phyloP scores from a whole-genome alignment of 768 basidiomycete genomes.

The Tubosaeta brunneosetosa region DNA sequence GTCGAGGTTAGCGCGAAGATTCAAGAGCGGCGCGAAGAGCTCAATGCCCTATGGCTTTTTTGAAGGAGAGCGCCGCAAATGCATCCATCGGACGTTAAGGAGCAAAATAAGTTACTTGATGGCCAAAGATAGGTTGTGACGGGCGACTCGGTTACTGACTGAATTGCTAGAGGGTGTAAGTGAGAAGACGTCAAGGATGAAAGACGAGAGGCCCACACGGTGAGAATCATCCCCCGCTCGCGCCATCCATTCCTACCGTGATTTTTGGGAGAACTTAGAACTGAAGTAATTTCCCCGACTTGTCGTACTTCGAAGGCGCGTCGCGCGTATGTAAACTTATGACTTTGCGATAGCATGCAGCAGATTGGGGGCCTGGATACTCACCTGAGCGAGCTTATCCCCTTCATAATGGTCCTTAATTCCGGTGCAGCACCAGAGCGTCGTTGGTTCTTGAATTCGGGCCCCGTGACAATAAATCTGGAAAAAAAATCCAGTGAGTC shows the following conservation, averaged over 20 bases:
- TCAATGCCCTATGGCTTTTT: constrained; percentile 92
- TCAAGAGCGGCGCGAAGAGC: constrained; percentile 94
- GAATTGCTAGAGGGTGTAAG: constrained; percentile 62
- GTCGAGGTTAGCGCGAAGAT: constrained; percentile 89
- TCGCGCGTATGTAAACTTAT: too few species aligned
- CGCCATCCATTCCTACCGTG: constrained; percentile 94
- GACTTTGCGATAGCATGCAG: too few species aligned
- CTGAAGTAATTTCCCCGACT: constrained; percentile 93
- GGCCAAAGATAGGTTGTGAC: constrained; percentile 25
- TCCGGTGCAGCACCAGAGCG: too few species aligned
- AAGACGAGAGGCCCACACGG: constrained; percentile 63
- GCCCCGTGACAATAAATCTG: too few species aligned
- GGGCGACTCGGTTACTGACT: constrained; percentile 92
- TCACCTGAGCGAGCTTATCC: too few species aligned
- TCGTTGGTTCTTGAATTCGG: too few species aligned
- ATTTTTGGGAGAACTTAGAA: constrained; percentile 97
- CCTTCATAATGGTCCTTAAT: too few species aligned
- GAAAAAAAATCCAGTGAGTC: too few species aligned
- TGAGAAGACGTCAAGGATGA: constrained; percentile 4
- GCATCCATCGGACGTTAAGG: constrained; percentile 99
- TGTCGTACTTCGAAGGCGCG: constrained; percentile 92
- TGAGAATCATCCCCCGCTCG: constrained; percentile 99
- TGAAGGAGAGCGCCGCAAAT: constrained; percentile 98
- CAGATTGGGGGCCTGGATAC: too few species aligned
- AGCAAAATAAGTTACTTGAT: not conserved